Evolutionary conservation across 2,329 filamentous ascomycete genomes (phyloP), one percentile per base, ranked within the genome.

Genomic region (Exophiala aquamarina): DNA sequence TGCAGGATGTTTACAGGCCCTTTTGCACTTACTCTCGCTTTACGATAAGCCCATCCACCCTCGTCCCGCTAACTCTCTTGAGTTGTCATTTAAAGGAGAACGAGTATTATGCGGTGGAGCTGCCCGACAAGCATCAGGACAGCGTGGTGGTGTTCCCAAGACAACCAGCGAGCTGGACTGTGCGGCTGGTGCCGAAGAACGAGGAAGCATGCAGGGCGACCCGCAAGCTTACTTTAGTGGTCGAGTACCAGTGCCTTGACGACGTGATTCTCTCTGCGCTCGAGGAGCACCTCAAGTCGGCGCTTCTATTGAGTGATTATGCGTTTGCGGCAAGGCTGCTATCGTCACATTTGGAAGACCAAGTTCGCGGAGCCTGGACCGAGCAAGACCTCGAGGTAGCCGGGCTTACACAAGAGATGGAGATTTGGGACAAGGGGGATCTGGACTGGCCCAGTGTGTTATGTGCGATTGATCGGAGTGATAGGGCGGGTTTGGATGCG

Each of bases 1-100:
- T 98, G 4, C 91, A 97, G 61, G 93, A 98, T 59, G 82, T 94
- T 20, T 97, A 97, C 73, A 95, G 95, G 63, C 82, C 89, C 54
- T 72, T 83, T 6, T 77, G 82, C 0, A 75, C 97, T 0, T 93
- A 93, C 62, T 96, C 91, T 0, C 85, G 86, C 8, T 98, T 98
- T 65, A 95, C 88, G 11, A 85, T 98, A 42, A 90, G 89, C 10
- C 90, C 91, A 0, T 86, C 89, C 1, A 88, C 78, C 46, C 66
- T 79, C 18, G 83, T 85, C 21, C 93, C 93, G 0, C 66, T 97
- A 8, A 79, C 86, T 3, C 71, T 98, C 5, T 75, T 87, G 36
- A 79, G 79, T 44, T 88, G 87, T 55, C 76, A 82, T 42, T 77
- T 98, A 2, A 69, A 83, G 1, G 92, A 87, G 52, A 75, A 81